Evolutionary conservation across 805 yeast species (phyloP).

Genomic region (Starmerella vaccinii): DNA sequence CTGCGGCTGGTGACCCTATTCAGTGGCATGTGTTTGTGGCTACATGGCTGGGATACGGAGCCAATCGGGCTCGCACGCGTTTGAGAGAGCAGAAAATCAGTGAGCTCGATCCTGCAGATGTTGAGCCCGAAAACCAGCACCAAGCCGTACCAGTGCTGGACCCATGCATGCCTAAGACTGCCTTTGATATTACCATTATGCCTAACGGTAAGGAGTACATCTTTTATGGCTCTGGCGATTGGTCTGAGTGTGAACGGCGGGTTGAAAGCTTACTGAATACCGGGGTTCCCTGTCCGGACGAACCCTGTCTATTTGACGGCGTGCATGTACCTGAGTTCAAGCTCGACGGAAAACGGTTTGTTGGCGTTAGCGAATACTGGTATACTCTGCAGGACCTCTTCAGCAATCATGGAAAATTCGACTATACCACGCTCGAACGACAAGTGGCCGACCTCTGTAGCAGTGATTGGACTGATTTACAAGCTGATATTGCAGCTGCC

Average conservation of each 20-base stretch:
- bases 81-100: conserved; percentile 41
- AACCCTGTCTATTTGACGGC: conserved; percentile 90
- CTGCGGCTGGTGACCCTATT: conserved; percentile 58
- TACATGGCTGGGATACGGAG: conserved; percentile 97
- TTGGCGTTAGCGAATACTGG: conserved; percentile 96
- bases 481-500: conserved; percentile 42
- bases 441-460: conserved; percentile 66
- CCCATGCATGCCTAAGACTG: conserved; percentile 73
- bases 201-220: conserved; percentile 25
- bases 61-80: conserved; percentile 79
- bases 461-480: conserved; percentile 52
- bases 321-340: conserved; percentile 87
- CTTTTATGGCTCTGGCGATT: conserved; percentile 68
- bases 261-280: conserved; percentile 62
- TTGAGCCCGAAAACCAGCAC: conserved; percentile 2
- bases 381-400: conserved; percentile 90
- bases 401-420: conserved; percentile 79
- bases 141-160: conserved; percentile 39
- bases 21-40: conserved; percentile 83
- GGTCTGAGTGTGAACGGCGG: conserved; percentile 53
- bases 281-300: conserved; percentile 70
- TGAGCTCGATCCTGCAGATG: conserved; percentile 6
- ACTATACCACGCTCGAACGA: conserved; percentile 56
- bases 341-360: conserved; percentile 67
- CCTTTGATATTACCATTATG: conserved; percentile 13